Percentiles rank a stretch among this genome's conserved stretches.
Evolutionary conservation across 2,329 filamentous ascomycete genomes (phyloP).

Genomic region (Phyllosticta capitalensis): DNA sequence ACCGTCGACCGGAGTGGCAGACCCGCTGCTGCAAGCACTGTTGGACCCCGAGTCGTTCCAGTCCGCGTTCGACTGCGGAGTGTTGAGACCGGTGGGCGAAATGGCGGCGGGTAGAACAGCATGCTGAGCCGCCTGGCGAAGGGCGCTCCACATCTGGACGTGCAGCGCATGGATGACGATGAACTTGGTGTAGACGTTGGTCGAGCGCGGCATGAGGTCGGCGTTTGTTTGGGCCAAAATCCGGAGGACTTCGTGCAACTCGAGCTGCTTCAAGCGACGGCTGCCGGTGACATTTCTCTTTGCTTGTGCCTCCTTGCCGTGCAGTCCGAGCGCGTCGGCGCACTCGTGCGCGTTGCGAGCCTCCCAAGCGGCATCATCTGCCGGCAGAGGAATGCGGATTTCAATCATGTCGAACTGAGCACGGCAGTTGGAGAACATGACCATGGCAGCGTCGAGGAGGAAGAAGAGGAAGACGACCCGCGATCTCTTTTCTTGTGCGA

Average conservation of each 20-base stretch:
- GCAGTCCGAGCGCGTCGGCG: slow-evolving; percentile 54
- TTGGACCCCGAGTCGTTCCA: slow-evolving; percentile 39
- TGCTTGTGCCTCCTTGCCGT: slow-evolving; percentile 47
- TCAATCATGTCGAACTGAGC: slow-evolving; percentile 56
- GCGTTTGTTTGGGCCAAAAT: slow-evolving; percentile 50
- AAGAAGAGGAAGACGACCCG: slow-evolving; percentile 57
- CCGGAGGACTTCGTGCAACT: slow-evolving; percentile 52
- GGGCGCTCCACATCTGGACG: slow-evolving; percentile 48
- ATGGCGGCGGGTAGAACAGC: slow-evolving; percentile 11
- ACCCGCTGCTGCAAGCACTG: slow-evolving; percentile 24
- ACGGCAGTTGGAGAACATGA: slow-evolving; percentile 61
- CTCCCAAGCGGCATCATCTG: slow-evolving; percentile 67
- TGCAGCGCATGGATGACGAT: slow-evolving; percentile 62
- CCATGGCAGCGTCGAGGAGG: slow-evolving; percentile 54
- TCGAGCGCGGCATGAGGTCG: slow-evolving; percentile 54
- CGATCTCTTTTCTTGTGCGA: slow-evolving; percentile 61
- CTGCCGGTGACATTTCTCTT: slow-evolving; percentile 53
- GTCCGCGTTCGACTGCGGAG: slow-evolving; percentile 50
- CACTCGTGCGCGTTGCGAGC: slow-evolving; percentile 51
- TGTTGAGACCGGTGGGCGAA: slow-evolving; percentile 40
- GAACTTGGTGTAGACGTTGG: slow-evolving; percentile 66
- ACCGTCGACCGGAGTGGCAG: slow-evolving; percentile 35
- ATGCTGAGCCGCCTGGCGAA: slow-evolving; percentile 33
- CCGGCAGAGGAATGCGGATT: slow-evolving; percentile 57
- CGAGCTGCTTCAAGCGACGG: slow-evolving; percentile 53